phyloP scores from a whole-genome alignment of 768 basidiomycete species.

The Suillus bovinus region DNA sequence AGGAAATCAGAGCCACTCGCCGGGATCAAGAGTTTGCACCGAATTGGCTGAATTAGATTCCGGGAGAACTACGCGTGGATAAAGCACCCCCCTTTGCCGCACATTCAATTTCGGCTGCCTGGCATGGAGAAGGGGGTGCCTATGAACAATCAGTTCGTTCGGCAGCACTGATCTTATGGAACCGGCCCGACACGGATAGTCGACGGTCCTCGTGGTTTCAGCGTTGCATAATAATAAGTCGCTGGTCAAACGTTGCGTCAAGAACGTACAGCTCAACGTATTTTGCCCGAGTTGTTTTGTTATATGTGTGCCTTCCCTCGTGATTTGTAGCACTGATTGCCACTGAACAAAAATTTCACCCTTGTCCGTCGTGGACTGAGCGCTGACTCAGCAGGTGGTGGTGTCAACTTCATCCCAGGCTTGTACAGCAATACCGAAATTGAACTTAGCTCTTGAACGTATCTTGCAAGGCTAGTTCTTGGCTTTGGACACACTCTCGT shows the following conservation, averaged over 20 bases:
- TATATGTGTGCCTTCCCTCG: neutral
- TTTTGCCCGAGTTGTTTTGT: neutral
- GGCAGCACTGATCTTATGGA: conserved; percentile 1
- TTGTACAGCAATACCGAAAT: neutral
- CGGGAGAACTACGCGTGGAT: neutral
- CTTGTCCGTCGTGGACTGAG: neutral
- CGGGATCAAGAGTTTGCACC: neutral
- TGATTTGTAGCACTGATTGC: neutral
- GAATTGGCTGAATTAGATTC: neutral
- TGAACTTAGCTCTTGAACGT: neutral
- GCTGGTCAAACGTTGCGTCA: neutral
- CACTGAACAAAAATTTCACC: neutral
- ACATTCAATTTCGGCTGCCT: conserved; percentile 31
- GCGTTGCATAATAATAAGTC: conserved; percentile 13
- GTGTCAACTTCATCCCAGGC: neutral
- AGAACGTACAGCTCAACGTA: neutral
- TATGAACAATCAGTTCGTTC: conserved; percentile 16
- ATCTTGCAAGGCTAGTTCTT: neutral
- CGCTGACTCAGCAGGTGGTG: neutral
- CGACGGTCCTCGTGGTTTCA: conserved; percentile 30
- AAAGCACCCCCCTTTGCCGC: conserved; percentile 22
- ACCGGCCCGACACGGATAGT: conserved; percentile 20
- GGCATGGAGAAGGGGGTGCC: conserved; percentile 20
- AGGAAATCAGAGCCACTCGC: neutral
- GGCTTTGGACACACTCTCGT: neutral